Base-by-base conservation (phyloP, 192 early-diverging fungal genomes). In the Thamnidium elegans region DNA sequence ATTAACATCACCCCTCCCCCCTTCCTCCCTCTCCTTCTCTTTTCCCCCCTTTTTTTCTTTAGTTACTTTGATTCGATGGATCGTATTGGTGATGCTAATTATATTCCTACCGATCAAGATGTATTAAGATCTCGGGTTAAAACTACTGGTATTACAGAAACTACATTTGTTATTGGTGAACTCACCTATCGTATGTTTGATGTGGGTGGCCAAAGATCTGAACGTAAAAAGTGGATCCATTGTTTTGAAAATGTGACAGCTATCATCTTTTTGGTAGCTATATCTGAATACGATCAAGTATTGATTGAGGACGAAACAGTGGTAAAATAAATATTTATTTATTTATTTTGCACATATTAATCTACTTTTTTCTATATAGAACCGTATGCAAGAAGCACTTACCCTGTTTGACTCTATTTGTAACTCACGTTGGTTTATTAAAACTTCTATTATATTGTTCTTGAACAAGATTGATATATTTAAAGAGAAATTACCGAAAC, bases 191-290 rank as follows among this genome's bases (percentile, higher is more conserved):
- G 92, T 66, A 94, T 98, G 91, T 92, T 94, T 79, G 96, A 98
- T 81, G 96, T 98, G 43, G 96, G 96, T 67, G 96, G 96, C 21
- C 96, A 98, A 80, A 89, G 96, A 48, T 94, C 92, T 47, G 96
- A 98, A 82, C 89, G 96, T 72, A 98, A 98, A 66, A 98, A 98
- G 78, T 96, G 96, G 96, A 95, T 96, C 62, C 96, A 96, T 80
- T 98, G 94, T 71, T 98, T 98, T 72, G 96, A 98, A 69, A 93
- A 95, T 70, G 96, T 98, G 31, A 96, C 93, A 4, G 90, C 92
- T 14, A 95, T 98, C 69, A 82, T 98, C 45, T 98, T 98, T 78
- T 75, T 98, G 70, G 94, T 96, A 23, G 96, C 96, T 23, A 94
- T 96, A 59, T 88, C 85, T 31, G 94, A 96, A 80, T 98, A 96